Percentiles rank a stretch among this genome's conserved stretches.
Evolutionary conservation across 2,329 filamentous ascomycete genomes (phyloP).

Genomic region (Aspergillus pseudoviridinutans): DNA sequence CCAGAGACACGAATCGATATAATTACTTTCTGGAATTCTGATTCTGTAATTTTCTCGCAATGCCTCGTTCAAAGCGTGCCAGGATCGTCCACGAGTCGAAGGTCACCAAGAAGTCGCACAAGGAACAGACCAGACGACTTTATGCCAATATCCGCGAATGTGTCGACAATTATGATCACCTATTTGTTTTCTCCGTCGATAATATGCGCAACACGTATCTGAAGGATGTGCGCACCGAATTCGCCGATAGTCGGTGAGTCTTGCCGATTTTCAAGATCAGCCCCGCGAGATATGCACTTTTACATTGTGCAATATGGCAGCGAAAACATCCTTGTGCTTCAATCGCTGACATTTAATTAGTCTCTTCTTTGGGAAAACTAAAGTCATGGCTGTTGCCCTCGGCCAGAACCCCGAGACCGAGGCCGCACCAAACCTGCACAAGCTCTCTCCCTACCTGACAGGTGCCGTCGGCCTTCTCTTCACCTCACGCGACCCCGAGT

Average conservation of each 20-base stretch:
- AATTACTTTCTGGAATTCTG: background rate
- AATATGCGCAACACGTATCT: constrained; percentile 98
- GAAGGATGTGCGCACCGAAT: constrained; percentile 81
- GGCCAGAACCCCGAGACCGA: constrained; percentile 74
- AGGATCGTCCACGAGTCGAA: constrained; percentile 86
- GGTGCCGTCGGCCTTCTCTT: constrained; percentile 89
- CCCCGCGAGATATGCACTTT: background rate
- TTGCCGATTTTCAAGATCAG: background rate
- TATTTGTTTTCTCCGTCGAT: constrained; percentile 89
- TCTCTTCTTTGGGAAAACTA: constrained; percentile 98
- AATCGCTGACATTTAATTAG: constrained; percentile 44
- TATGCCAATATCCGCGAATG: constrained; percentile 84
- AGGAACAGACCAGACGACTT: constrained; percentile 80
- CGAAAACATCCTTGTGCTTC: constrained; percentile 1
- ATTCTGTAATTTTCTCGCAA: constrained; percentile 40
- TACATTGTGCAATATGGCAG: background rate
- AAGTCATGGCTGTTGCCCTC: constrained; percentile 95
- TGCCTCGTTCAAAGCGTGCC: constrained; percentile 95
- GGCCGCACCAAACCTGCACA: constrained; percentile 71
- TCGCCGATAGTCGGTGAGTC: constrained; percentile 75
- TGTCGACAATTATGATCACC: constrained; percentile 79
- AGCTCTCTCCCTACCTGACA: constrained; percentile 64
- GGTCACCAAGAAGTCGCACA: constrained; percentile 87
- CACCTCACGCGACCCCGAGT: constrained; percentile 68
- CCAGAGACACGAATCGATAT: background rate